A percentile compares a stretch with the other conserved stretches of the same genome.
Conservation (phyloP, 139 green algal genomes). For the Spirogloea muscicola region DNA sequence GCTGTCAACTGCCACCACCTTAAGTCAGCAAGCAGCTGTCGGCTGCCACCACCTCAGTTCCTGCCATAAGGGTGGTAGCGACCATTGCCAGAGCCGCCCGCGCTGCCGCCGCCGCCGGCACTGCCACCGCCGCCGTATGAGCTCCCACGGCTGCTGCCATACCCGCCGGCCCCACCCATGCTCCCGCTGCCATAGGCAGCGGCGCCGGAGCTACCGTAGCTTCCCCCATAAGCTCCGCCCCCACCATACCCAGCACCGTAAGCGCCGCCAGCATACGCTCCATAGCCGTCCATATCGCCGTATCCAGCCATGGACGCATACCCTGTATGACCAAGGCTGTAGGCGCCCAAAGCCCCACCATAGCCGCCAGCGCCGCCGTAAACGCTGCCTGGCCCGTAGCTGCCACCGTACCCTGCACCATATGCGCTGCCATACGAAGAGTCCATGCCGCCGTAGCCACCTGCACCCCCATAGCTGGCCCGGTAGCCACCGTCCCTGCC, state of each 20-base stretch:
- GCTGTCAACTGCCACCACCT: no score
- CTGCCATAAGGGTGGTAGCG: constrained; percentile 44
- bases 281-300: no score
- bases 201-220: constrained; percentile 36
- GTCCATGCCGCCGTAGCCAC: constrained; percentile 18
- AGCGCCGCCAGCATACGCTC: no score
- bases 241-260: no score
- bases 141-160: constrained; percentile 20
- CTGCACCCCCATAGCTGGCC: constrained; percentile 47
- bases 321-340: not conserved
- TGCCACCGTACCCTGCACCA: constrained; percentile 8
- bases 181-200: not conserved
- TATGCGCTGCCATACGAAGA: constrained; percentile 10
- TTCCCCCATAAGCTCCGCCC: no score
- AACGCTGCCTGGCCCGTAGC: constrained; percentile 4
- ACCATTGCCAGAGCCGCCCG: constrained; percentile 1
- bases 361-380: constrained; percentile 21
- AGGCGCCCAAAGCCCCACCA: constrained; percentile 13
- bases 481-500: no score
- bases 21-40: no score
- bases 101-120: not conserved
- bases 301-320: no score
- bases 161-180: constrained; percentile 9
- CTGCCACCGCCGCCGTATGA: constrained; percentile 8
- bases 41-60: constrained; percentile 17